Evolutionary conservation across 1,284 basidiomycete genomes (phyloP).

Genomic region (Microbotryum saponariae): DNA sequence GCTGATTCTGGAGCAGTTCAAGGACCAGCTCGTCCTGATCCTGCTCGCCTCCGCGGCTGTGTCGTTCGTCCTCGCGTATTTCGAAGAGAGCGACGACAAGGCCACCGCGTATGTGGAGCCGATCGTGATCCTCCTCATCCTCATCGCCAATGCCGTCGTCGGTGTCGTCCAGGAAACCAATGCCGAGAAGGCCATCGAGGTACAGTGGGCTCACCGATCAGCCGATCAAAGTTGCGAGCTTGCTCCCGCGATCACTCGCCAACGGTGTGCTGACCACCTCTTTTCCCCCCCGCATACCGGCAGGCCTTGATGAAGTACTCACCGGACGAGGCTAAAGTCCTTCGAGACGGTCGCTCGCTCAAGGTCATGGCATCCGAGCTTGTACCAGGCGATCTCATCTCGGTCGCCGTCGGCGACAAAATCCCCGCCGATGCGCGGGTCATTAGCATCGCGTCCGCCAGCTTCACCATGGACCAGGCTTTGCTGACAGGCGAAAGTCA

Average conservation of each 20-base stretch:
- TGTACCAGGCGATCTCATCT: constrained; percentile 86
- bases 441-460: constrained; percentile 78
- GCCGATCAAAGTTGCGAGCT: background rate
- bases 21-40: constrained; percentile 88
- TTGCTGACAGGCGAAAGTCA: constrained; percentile 87
- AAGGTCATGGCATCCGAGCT: constrained; percentile 76
- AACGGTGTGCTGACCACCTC: background rate
- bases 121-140: constrained; percentile 81
- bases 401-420: constrained; percentile 83
- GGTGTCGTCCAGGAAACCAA: constrained; percentile 92
- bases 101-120: constrained; percentile 82
- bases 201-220: constrained; percentile 45
- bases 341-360: constrained; percentile 61
- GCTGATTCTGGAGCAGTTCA: constrained; percentile 93
- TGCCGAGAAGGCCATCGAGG: constrained; percentile 90
- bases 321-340: constrained; percentile 85
- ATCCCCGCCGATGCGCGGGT: constrained; percentile 88
- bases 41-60: constrained; percentile 82
- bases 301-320: constrained; percentile 91
- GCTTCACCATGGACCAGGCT: constrained; percentile 87
- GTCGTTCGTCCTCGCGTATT: constrained; percentile 77
- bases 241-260: background rate
- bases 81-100: constrained; percentile 64
- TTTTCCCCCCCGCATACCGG: background rate
- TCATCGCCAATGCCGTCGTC: constrained; percentile 86